These are phyloP conservation scores for Potentilla sterilis DNA, from an alignment of 306 rosid genomes.

Conservation along the genomic window DNA sequence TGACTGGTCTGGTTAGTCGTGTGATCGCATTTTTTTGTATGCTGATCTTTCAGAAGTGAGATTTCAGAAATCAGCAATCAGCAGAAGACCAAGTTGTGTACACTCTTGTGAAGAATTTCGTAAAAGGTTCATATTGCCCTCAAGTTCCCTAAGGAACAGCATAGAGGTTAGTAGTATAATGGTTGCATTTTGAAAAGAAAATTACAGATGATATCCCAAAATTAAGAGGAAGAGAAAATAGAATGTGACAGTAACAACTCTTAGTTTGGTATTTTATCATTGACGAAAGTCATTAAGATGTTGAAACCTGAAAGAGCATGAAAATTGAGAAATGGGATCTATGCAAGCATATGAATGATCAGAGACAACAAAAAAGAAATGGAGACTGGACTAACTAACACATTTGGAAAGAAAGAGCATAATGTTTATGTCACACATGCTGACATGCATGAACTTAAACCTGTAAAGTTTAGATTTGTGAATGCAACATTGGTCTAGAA, in stretches of 20 bases:
- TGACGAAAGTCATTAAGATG: background rate
- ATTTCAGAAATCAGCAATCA: constrained; percentile 6
- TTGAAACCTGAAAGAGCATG: background rate
- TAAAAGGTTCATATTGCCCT: background rate
- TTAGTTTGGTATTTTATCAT: background rate
- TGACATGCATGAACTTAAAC: background rate
- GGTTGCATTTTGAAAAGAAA: background rate
- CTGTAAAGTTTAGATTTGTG: background rate
- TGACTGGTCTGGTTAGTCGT: constrained; percentile 54
- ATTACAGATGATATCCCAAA: background rate
- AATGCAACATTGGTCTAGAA: background rate
- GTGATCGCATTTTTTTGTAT: constrained; percentile 54
- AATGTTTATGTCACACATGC: background rate
- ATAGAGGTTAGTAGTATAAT: background rate
- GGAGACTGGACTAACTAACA: background rate
- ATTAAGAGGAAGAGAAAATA: background rate
- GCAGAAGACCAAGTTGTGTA: background rate
- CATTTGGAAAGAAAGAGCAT: constrained; percentile 1
- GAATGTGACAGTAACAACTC: background rate
- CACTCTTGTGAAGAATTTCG: background rate
- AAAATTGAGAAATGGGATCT: background rate
- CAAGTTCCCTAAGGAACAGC: background rate
- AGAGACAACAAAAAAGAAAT: background rate
- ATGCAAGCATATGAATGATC: background rate
- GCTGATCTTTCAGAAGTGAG: constrained; percentile 61